A percentile compares a stretch with the other conserved stretches of the same genome.
Evolutionary conservation across 306 rosid species (phyloP).

Genomic region (Acacia melanoxylon): DNA sequence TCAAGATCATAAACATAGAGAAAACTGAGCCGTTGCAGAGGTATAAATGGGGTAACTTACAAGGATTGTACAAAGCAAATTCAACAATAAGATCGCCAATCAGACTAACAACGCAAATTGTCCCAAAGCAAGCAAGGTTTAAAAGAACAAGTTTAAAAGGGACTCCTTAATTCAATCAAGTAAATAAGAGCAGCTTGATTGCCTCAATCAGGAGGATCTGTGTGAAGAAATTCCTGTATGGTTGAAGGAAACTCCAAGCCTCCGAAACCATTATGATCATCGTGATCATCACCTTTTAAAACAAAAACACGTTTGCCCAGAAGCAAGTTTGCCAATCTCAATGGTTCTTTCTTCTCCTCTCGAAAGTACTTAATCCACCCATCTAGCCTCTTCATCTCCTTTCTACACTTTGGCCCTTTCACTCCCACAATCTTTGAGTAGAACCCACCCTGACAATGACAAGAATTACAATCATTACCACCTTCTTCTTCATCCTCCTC

Average conservation of each 20-base stretch:
- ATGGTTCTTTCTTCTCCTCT: conserved; percentile 61
- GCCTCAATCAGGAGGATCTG: conserved; percentile 61
- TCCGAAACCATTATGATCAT: conserved; percentile 49
- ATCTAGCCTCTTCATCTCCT: conserved; percentile 70
- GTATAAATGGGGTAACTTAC: not conserved
- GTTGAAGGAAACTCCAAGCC: conserved; percentile 78
- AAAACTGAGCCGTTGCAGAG: not conserved
- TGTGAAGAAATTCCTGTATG: conserved; percentile 62
- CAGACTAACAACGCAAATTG: conserved; percentile 1
- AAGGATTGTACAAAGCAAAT: not conserved
- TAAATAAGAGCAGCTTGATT: not conserved
- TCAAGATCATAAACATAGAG: not conserved
- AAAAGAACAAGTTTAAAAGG: too few species aligned
- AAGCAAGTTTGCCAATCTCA: conserved; percentile 80
- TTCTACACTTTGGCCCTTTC: conserved; percentile 79
- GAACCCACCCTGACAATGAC: conserved; percentile 82
- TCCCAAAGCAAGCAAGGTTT: not conserved
- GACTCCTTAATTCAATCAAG: not conserved
- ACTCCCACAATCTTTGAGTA: conserved; percentile 73
- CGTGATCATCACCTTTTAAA: conserved; percentile 40
- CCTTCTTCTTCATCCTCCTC: conserved; percentile 15
- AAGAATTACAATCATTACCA: conserved; percentile 47
- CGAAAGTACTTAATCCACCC: conserved; percentile 76
- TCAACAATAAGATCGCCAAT: conserved; percentile 7
- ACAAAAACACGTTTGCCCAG: conserved; percentile 65